Evolutionary conservation across 169 alveolate genomes (phyloP).

Genomic region (Babesia bovis): DNA sequence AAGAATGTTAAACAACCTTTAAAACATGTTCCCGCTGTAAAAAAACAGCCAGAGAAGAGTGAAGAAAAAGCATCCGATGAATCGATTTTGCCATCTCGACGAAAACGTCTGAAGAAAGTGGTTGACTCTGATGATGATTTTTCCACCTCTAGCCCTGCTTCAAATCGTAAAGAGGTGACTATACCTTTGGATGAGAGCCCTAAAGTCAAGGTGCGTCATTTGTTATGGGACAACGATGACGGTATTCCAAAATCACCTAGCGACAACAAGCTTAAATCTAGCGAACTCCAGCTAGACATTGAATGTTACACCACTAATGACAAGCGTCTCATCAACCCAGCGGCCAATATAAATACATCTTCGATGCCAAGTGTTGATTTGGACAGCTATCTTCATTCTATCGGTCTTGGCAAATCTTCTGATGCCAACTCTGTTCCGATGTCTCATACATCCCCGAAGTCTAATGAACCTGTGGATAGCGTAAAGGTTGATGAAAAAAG

Average conservation of each 20-base stretch:
- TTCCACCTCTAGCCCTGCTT: not conserved
- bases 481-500: not conserved
- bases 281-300: constrained; percentile 31
- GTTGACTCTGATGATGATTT: constrained; percentile 34
- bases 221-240: constrained; percentile 4
- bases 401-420: not conserved
- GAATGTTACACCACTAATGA: constrained; percentile 27
- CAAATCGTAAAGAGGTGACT: too few species aligned
- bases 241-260: not conserved
- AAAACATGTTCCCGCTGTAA: not conserved
- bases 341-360: not conserved
- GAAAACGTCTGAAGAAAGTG: constrained; percentile 28
- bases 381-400: constrained; percentile 25
- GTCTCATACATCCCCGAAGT: not conserved
- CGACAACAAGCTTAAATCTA: not conserved
- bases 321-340: constrained; percentile 3
- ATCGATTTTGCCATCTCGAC: not conserved
- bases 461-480: not conserved
- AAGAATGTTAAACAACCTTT: not conserved
- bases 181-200: not conserved
- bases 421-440: not conserved
- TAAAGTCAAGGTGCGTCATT: constrained; percentile 1
- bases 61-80: not conserved
- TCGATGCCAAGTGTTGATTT: not conserved
- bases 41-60: too few species aligned